Evolutionary conservation across 2,329 filamentous ascomycete genomes (phyloP), one percentile per base, ranked within the genome.

Genomic region (Hypomyces rosellus): DNA sequence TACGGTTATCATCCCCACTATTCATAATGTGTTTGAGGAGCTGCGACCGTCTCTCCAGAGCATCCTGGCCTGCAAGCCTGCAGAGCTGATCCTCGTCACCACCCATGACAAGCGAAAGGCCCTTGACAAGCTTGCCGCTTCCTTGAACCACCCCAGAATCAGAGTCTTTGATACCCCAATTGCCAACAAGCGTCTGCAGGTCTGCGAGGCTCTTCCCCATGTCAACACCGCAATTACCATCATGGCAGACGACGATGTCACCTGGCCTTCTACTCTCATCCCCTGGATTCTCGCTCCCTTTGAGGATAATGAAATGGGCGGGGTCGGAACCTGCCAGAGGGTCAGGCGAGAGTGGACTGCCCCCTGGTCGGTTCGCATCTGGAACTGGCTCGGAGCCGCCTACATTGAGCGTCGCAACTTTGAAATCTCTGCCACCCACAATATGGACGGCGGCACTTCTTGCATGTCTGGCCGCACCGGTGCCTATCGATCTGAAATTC

Each of bases 331-430:
- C 48, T 95, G 89, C 66, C 92, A 97, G 71, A 77, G 89, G 55
- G 81, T 96, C 56, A 83, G 84, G 64, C 85, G 89, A 55, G 82
- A 84, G 57, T 78, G 79, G 62, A 74, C 73, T 42, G 79, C 70
- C 1, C 80, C 81, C 38, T 71, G 82, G 63, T 74, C 74, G 22
- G 80, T 81, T 39, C 79, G 80, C 46, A 73, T 88, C 56, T 96
- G 85, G 83, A 91, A 91, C 64, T 96, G 92, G 77, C 78, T 97
- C 16, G 91, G 91, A 5, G 88, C 90, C 18, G 84, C 91, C 46
- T 97, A 97, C 68, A 86, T 97, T 55, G 88, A 96, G 69, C 83
- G 92, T 52, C 85, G 92, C 54, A 97, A 96, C 70, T 97, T 96
- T 66, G 92, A 97, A 69, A 96, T 95, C 65, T 95, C 91, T 44